Percentiles rank a stretch among this genome's conserved stretches.
Evolutionary conservation across 2,329 filamentous ascomycete species (phyloP).

Genomic region (Aspergillus phoenicis): DNA sequence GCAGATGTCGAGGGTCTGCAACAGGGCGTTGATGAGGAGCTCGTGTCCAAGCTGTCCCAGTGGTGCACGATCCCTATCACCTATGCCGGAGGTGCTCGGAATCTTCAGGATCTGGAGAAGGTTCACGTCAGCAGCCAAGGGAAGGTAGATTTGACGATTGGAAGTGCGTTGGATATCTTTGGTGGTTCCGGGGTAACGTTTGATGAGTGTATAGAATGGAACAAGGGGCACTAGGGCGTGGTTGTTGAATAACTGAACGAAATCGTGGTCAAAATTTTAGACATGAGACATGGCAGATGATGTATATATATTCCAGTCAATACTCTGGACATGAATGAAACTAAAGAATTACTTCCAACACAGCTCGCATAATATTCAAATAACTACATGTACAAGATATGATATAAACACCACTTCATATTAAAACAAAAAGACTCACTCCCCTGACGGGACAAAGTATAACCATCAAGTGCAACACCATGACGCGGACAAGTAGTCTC

Average conservation of each 20-base stretch:
- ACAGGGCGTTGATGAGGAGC: constrained; percentile 81
- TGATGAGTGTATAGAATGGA: constrained; percentile 89
- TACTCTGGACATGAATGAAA: neutral
- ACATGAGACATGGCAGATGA: neutral
- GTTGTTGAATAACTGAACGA: neutral
- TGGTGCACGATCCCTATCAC: constrained; percentile 95
- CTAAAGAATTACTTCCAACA: neutral
- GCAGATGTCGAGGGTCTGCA: constrained; percentile 96
- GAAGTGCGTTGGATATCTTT: constrained; percentile 94
- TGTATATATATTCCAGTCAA: neutral
- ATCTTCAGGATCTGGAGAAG: constrained; percentile 76
- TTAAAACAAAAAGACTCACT: neutral
- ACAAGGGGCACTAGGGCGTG: constrained; percentile 49
- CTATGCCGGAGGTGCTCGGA: constrained; percentile 90
- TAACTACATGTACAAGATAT: neutral
- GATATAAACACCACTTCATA: neutral
- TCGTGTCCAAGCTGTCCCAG: constrained; percentile 73
- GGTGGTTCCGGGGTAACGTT: constrained; percentile 85
- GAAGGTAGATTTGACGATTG: constrained; percentile 90
- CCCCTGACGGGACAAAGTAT: neutral
- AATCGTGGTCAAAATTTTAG: too few relatives aligned
- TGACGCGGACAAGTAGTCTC: neutral
- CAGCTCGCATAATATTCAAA: too few relatives aligned
- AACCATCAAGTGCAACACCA: neutral
- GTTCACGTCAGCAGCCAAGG: constrained; percentile 78